Conservation (phyloP, 2,329 filamentous ascomycete genomes). For the Colletotrichum sp. region DNA sequence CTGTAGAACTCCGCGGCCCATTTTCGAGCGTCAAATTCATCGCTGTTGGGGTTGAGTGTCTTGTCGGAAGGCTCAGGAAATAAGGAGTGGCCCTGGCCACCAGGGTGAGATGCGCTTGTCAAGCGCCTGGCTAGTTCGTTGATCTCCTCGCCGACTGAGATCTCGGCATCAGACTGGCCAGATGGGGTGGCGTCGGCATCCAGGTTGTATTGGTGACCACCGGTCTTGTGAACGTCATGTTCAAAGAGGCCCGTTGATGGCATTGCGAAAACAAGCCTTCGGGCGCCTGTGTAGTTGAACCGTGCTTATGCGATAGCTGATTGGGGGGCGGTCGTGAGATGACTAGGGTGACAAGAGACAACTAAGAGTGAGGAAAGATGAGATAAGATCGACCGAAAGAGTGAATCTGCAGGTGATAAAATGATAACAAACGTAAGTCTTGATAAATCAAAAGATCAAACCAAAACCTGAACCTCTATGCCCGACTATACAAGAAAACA, state of each 20-base stretch:
- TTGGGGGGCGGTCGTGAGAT: not conserved
- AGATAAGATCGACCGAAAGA: not conserved
- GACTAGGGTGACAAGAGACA: not conserved
- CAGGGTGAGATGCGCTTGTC: slow-evolving; percentile 27
- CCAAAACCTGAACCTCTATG: not conserved
- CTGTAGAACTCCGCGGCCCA: slow-evolving; percentile 47
- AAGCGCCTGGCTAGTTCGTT: slow-evolving; percentile 30
- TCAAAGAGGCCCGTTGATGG: not conserved
- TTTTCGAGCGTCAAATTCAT: slow-evolving; percentile 43
- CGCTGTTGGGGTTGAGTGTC: slow-evolving; percentile 41
- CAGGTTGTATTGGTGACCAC: no score
- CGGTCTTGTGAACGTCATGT: not conserved
- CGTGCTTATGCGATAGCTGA: not conserved
- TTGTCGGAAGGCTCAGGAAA: slow-evolving; percentile 28
- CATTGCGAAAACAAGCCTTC: not conserved
- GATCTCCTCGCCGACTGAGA: slow-evolving; percentile 19
- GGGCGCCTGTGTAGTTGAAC: not conserved
- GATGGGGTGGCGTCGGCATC: not conserved
- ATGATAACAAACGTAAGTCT: not conserved
- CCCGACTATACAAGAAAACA: not conserved
- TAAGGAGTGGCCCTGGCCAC: slow-evolving; percentile 19
- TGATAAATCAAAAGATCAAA: not conserved
- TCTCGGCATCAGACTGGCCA: not conserved
- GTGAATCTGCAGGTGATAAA: not conserved
- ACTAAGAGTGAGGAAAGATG: not conserved